A percentile compares a stretch with the other conserved stretches of the same genome.
Evolutionary conservation across 1,284 basidiomycete genomes (phyloP).

Genomic region (Psilocybe mexicana): DNA sequence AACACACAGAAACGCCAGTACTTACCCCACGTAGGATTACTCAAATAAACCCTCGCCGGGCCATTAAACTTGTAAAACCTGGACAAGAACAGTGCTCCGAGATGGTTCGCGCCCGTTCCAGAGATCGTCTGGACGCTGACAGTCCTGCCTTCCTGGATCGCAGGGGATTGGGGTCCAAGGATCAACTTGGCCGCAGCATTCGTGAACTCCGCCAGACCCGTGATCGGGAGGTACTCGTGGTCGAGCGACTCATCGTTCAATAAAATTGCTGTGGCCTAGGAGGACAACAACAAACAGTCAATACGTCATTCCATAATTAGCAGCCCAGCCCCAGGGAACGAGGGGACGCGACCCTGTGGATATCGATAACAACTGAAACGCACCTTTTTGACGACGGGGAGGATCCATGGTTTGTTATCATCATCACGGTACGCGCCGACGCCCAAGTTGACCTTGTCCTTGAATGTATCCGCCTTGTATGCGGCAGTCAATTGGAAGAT

Average conservation of each 20-base stretch:
- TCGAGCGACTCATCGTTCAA: conserved; percentile 76
- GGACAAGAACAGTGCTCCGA: conserved; percentile 87
- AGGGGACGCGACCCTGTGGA: conserved; percentile 3
- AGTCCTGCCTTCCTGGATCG: conserved; percentile 70
- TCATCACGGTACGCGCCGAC: conserved; percentile 91
- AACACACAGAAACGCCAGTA: conserved; percentile 20
- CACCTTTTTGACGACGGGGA: conserved; percentile 91
- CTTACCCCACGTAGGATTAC: conserved; percentile 93
- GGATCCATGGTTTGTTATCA: conserved; percentile 83
- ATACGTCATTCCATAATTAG: conserved; percentile 5
- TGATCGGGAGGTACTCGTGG: conserved; percentile 95
- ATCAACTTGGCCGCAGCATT: conserved; percentile 81
- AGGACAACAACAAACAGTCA: neutral
- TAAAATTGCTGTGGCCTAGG: conserved; percentile 73
- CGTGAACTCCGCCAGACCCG: conserved; percentile 83
- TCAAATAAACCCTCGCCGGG: conserved; percentile 74
- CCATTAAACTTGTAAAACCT: conserved; percentile 80
- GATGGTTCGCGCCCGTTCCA: conserved; percentile 93
- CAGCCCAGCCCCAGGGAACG: too few relatives aligned
- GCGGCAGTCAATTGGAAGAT: conserved; percentile 92
- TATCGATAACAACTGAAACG: conserved; percentile 19
- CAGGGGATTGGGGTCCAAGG: conserved; percentile 73
- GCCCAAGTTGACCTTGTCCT: conserved; percentile 90
- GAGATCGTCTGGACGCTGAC: conserved; percentile 90
- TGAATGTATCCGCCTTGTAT: conserved; percentile 81